Percentiles rank a stretch among this genome's conserved stretches.
Conservation (phyloP, 306 rosid genomes). For the Carpinus viminea region DNA sequence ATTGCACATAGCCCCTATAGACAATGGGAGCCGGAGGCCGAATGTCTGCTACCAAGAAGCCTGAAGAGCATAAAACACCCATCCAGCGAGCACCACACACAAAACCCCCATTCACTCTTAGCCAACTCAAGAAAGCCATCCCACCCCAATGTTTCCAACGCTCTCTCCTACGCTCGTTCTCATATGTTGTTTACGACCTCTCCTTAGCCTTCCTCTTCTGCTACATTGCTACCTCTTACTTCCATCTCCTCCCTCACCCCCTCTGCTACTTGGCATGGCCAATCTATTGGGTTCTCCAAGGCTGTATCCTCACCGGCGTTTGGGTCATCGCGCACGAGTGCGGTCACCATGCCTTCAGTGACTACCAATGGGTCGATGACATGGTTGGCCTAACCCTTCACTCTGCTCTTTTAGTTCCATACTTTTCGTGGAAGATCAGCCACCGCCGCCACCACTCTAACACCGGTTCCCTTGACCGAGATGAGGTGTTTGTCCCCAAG, state of each 20-base stretch:
- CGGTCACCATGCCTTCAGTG: slow-evolving; percentile 83
- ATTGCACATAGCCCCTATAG: background rate
- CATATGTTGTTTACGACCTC: slow-evolving; percentile 51
- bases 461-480: slow-evolving; percentile 64
- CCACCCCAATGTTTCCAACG: slow-evolving; percentile 75
- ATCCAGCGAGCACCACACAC: slow-evolving; percentile 48
- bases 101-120: slow-evolving; percentile 63
- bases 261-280: slow-evolving; percentile 59
- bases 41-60: slow-evolving; percentile 2
- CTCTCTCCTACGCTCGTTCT: slow-evolving; percentile 56
- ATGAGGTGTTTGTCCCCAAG: slow-evolving; percentile 78
- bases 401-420: slow-evolving; percentile 58
- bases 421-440: slow-evolving; percentile 75
- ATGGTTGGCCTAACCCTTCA: slow-evolving; percentile 60
- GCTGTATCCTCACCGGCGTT: slow-evolving; percentile 59
- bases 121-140: slow-evolving; percentile 67
- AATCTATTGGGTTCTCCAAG: slow-evolving; percentile 60
- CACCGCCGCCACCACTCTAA: slow-evolving; percentile 81
- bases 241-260: slow-evolving; percentile 54
- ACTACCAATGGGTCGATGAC: slow-evolving; percentile 62
- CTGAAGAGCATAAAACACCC: slow-evolving; percentile 10
- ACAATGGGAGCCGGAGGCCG: slow-evolving; percentile 29
- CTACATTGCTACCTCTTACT: slow-evolving; percentile 43
- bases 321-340: slow-evolving; percentile 91
- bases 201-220: slow-evolving; percentile 27